Percentiles rank a stretch among this genome's conserved stretches.
These are phyloP conservation scores for Monosporascus sp. DNA, from an alignment of 2,329 filamentous ascomycete genomes.

Conservation along the genomic window DNA sequence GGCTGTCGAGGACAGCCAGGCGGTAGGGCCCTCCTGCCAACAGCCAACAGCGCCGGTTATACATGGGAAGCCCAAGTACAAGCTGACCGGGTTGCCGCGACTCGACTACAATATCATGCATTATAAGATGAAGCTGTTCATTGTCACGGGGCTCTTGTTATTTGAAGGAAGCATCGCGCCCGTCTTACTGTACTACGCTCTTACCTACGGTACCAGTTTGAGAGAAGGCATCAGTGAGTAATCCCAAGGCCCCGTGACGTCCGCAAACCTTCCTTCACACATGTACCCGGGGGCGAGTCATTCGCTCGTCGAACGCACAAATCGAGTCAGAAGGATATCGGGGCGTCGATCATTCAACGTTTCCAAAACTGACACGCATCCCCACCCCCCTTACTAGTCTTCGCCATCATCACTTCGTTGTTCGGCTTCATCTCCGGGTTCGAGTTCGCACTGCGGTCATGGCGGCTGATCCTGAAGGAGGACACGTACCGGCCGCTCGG, in stretches of 20 bases:
- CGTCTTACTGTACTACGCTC: conserved; percentile 47
- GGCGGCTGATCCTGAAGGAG: conserved; percentile 43
- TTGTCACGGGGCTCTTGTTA: conserved; percentile 43
- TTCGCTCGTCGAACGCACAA: no score
- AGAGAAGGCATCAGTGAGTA: conserved; percentile 30
- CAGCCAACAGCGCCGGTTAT: background rate
- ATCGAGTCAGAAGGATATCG: no score
- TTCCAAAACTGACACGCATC: conserved; percentile 13
- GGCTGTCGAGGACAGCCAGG: no score
- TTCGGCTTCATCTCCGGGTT: conserved; percentile 52
- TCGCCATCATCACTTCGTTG: conserved; percentile 50
- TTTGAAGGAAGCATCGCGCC: conserved; percentile 45
- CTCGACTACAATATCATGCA: conserved; percentile 33
- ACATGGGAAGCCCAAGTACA: conserved; percentile 9
- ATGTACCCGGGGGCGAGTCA: no score
- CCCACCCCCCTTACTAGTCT: conserved; percentile 29
- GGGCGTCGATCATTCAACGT: no score
- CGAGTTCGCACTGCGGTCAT: conserved; percentile 45
- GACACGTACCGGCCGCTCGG: conserved; percentile 47
- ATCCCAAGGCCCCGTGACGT: no score
- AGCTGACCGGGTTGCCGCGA: conserved; percentile 20
- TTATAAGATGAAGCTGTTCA: conserved; percentile 38
- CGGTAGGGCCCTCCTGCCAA: no score
- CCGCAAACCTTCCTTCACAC: no score
- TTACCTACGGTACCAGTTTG: conserved; percentile 34